Conservation (phyloP, 352 stramenopile species). For the Pythium aristosporum region DNA sequence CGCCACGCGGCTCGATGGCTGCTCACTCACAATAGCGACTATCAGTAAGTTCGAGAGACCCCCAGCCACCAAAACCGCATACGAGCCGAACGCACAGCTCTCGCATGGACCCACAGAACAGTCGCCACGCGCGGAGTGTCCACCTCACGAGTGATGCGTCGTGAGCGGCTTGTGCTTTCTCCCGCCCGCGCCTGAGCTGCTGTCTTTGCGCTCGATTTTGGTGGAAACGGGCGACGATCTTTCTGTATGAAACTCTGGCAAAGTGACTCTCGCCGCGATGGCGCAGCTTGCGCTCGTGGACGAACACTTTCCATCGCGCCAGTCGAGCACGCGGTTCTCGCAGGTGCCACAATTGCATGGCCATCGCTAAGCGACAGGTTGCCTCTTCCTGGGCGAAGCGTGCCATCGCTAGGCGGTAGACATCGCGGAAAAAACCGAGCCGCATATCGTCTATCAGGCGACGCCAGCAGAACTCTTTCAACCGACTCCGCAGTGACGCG, state of each 20-base stretch:
- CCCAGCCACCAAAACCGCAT: neutral
- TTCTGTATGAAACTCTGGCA: constrained; percentile 10
- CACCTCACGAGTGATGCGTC: constrained; percentile 32
- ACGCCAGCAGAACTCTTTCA: constrained; percentile 49
- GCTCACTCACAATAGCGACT: neutral
- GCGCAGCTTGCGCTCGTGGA: constrained; percentile 31
- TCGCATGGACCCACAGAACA: constrained; percentile 43
- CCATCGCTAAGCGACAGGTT: constrained; percentile 28
- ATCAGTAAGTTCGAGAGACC: neutral
- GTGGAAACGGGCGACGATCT: constrained; percentile 30
- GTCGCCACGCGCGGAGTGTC: constrained; percentile 36
- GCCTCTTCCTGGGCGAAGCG: constrained; percentile 41
- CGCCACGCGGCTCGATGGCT: constrained; percentile 43
- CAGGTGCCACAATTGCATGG: constrained; percentile 45
- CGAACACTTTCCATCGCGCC: constrained; percentile 48
- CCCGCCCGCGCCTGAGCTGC: constrained; percentile 30
- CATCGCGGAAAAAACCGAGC: constrained; percentile 45
- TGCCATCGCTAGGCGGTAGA: constrained; percentile 43
- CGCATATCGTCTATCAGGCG: constrained; percentile 61
- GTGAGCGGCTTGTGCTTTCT: constrained; percentile 24
- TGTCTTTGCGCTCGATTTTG: constrained; percentile 23
- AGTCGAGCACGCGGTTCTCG: constrained; percentile 46
- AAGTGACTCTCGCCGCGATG: constrained; percentile 37
- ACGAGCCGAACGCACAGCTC: constrained; percentile 35
- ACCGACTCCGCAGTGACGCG: constrained; percentile 25